Evolutionary conservation across 371 early-diverging fungal species (phyloP).

Genomic region (Choanephora cucurbitarum): DNA sequence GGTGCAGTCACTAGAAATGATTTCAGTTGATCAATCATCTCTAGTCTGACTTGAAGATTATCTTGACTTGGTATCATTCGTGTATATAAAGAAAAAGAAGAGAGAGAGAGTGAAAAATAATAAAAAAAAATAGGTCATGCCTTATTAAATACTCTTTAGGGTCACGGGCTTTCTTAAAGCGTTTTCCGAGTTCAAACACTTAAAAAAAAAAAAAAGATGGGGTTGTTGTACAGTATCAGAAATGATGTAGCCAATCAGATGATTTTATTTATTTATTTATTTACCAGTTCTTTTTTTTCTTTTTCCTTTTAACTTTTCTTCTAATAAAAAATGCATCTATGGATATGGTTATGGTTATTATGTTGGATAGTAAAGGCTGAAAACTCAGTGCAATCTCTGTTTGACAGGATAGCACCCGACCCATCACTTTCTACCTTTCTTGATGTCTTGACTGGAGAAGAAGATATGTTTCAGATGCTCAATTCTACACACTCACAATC

Average conservation of each 20-base stretch:
- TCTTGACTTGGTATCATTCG: constrained; percentile 29
- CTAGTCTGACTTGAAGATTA: constrained; percentile 34
- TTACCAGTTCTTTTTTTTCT: constrained; percentile 8
- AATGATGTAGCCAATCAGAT: constrained; percentile 2
- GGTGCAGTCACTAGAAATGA: constrained; percentile 61
- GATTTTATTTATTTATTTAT: constrained; percentile 1
- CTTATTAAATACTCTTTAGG: constrained; percentile 5
- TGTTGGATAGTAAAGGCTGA: no score
- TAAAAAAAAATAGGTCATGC: background rate
- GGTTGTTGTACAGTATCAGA: constrained; percentile 23
- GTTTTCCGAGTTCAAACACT: constrained; percentile 19
- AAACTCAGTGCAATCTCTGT: constrained; percentile 38
- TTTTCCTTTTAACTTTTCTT: constrained; percentile 7
- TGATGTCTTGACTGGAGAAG: constrained; percentile 42
- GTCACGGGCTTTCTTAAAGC: constrained; percentile 17
- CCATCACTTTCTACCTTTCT: constrained; percentile 46
- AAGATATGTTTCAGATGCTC: constrained; percentile 32
- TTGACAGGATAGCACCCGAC: constrained; percentile 51
- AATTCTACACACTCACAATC: constrained; percentile 30
- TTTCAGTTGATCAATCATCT: constrained; percentile 52
- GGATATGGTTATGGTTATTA: no score
- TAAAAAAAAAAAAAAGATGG: background rate
- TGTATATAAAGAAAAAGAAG: constrained; percentile 3
- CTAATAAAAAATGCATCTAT: no score
- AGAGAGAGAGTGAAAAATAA: constrained; percentile 1